Evolutionary conservation across 148 eudicot genomes (phyloP), one percentile per base, ranked within the genome.

Genomic region (Rhododendron molle): DNA sequence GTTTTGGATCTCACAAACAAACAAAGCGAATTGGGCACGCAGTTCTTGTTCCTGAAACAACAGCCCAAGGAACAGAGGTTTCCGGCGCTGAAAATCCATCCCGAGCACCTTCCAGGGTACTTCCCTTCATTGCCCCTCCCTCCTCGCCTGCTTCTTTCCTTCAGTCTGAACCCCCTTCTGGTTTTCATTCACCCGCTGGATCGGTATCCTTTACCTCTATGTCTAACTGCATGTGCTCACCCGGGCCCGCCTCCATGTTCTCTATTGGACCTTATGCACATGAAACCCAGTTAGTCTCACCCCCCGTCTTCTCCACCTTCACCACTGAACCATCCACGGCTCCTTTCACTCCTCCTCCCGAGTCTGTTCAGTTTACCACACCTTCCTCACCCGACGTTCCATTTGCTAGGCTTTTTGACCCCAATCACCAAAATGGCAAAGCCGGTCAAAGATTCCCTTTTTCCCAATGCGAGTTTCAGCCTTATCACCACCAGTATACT

Each of bases 381-480:
- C 99, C 99, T 65, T 97, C 99, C 79, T 97, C 99, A 12, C 99
- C 99, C 0, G 99, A 97, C 90, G 99, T 97, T 14, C 99, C 99
- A 5, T 95, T 95, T 88, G 99, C 99, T 78, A 92, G 93, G 86
- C 93, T 95, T 85, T 90, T 95, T 16, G 94, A 94, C 47, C 95
- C 98, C 56, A 82, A 84, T 81, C 87, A 90, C 86, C 92, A 92
- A 30, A 89, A 77, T 52, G 91, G 90, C 74, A 92, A 87, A 83
- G 76, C 85, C 20, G 91, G 89, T 85, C 90, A 87, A 20, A 91
- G 92, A 86, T 90, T 87, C 72, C 86, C 92, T 26, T 78, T 89
- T 4, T 90, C 95, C 23, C 93, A 92, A 38, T 94, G 93, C 78
- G 99, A 97, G 60, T 97, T 92, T 49, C 99, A 92, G 36, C 89